Evolutionary conservation across 2,329 filamentous ascomycete species (phyloP), one percentile per base, ranked within the genome.

Genomic region (Sphaerulina populicola): DNA sequence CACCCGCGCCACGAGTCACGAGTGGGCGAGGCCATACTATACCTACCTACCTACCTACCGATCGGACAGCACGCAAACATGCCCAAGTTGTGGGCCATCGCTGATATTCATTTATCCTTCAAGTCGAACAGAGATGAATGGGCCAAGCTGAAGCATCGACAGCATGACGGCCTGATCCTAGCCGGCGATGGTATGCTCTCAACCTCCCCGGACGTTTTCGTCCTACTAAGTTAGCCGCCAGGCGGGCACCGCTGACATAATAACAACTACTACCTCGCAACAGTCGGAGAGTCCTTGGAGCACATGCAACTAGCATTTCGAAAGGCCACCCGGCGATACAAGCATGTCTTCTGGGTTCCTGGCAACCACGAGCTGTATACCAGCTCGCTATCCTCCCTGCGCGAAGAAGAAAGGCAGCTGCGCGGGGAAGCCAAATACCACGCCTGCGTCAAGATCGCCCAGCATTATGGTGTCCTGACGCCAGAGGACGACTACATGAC

Each of bases 361-460:
- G 77, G 77, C 4, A 80, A 80, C 60, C 77, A 80, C 57, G 77
- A 80, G 66, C 70, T 81, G 8, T 81, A 80, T 62, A 77, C 74
- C 1, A 61, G 78, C 47, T 69, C 71, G 1, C 62, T 67, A 3
- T 60, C 70, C 21, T 65, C 69, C 8, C 41, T 57, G 45, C 42
- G 49, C 41, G 66, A 68, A 33, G 53, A 61, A 14, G 60, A 65
- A 31, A 58, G 57, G 49, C 62, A 68, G 53, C 65, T 72, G 2
- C 64, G 71, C 4, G 78, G 78, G 49, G 74, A 76, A 60, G 68
- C 64, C 43, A 80, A 80, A 61, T 81, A 80, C 64, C 65, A 71
- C 52, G 72, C 76, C 45, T 80, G 77, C 61, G 68, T 80, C 9
- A 69, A 70, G n/a, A 61, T 77, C 3, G 78, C 78, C 21, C 72